Percentiles rank a stretch among this genome's conserved stretches.
These are phyloP conservation scores for Fusarium solani-melongenae DNA, from an alignment of 2,329 filamentous ascomycete genomes.

Conservation along the genomic window DNA sequence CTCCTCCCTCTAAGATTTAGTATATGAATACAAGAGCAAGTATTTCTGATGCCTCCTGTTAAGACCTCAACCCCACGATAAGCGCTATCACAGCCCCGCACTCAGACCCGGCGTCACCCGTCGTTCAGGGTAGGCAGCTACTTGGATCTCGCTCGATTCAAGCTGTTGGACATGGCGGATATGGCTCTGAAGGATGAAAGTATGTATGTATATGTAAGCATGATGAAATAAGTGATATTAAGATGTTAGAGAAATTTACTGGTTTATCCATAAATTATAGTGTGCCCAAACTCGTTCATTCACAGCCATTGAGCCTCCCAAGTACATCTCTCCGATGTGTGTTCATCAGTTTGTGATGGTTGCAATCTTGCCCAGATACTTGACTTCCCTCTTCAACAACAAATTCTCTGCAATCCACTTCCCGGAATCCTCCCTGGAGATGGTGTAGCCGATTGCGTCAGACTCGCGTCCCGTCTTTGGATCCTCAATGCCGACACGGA, in stretches of 20 bases:
- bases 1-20: accelerated
- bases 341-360: slow-evolving; percentile 49
- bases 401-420: slow-evolving; percentile 58
- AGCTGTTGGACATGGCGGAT: no score
- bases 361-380: slow-evolving; percentile 51
- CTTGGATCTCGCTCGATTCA: no score
- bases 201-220: no score
- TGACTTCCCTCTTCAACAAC: slow-evolving; percentile 37
- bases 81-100: background rate
- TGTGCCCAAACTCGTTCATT: background rate
- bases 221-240: no score
- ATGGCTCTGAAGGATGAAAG: no score
- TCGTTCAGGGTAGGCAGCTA: background rate
- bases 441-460: slow-evolving; percentile 57
- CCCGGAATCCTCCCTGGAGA: slow-evolving; percentile 58
- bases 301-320: background rate
- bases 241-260: no score
- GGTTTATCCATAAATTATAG: background rate
- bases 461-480: slow-evolving; percentile 46
- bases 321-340: no score
- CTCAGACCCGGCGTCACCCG: background rate
- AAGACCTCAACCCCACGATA: background rate
- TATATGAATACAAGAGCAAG: accelerated
- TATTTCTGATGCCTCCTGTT: background rate
- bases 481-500: slow-evolving; percentile 56